A percentile compares a stretch with the other conserved stretches of the same genome.
Evolutionary conservation across 257 asterid species (phyloP).

Genomic region (Buddleja alternifolia): DNA sequence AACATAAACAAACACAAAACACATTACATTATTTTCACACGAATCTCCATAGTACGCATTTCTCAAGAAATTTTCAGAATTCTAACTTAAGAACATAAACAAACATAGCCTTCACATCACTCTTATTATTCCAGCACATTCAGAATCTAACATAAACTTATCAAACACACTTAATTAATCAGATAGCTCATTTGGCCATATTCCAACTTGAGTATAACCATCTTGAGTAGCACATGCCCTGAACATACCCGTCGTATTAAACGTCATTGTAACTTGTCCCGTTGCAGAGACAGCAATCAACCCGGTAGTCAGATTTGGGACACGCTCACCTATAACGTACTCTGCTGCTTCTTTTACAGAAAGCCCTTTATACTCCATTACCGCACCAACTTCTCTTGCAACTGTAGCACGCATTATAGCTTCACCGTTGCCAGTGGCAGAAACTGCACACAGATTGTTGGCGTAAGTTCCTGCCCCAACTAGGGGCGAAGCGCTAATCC

Average conservation of each 20-base stretch:
- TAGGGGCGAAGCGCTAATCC: slow-evolving; percentile 90
- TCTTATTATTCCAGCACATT: too few relatives aligned
- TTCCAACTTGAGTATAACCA: slow-evolving; percentile 63
- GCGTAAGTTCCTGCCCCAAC: slow-evolving; percentile 94
- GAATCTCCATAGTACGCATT: too few relatives aligned
- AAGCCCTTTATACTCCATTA: slow-evolving; percentile 87
- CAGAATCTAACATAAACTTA: too few relatives aligned
- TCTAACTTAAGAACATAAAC: too few relatives aligned
- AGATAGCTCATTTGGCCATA: slow-evolving; percentile 51
- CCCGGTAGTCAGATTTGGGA: slow-evolving; percentile 65
- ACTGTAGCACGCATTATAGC: slow-evolving; percentile 80
- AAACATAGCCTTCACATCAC: too few relatives aligned
- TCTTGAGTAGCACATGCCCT: slow-evolving; percentile 93
- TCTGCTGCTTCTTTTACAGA: slow-evolving; percentile 80
- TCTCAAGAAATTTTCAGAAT: too few relatives aligned
- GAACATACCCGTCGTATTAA: slow-evolving; percentile 82
- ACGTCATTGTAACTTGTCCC: slow-evolving; percentile 79
- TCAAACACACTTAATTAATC: too few relatives aligned
- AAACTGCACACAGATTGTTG: slow-evolving; percentile 77
- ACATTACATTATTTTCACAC: too few relatives aligned
- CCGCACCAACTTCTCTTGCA: slow-evolving; percentile 92
- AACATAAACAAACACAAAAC: too few relatives aligned
- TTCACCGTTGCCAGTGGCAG: slow-evolving; percentile 94
- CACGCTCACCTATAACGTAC: slow-evolving; percentile 55
- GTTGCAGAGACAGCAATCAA: slow-evolving; percentile 80